These are phyloP conservation scores for Pulveroboletus sp. DNA, from an alignment of 768 basidiomycete species.

Conservation along the genomic window DNA sequence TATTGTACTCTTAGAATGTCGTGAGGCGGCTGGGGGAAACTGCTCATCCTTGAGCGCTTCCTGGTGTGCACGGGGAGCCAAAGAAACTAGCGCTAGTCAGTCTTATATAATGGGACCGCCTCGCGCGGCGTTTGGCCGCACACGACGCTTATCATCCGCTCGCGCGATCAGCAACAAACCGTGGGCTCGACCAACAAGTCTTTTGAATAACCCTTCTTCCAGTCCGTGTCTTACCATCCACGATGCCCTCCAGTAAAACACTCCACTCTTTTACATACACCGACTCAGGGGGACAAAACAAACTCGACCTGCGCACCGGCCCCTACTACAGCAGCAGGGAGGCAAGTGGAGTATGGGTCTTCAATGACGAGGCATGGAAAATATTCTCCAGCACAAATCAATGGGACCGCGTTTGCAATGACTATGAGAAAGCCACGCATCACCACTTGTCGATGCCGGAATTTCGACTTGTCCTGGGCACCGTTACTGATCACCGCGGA, in stretches of 20 bases:
- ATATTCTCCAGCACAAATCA: background rate
- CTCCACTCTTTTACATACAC: background rate
- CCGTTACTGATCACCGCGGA: background rate
- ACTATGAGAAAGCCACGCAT: background rate
- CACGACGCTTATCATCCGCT: too few species aligned
- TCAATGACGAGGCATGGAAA: background rate
- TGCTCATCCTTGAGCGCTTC: background rate
- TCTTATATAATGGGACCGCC: background rate
- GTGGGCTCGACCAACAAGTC: background rate
- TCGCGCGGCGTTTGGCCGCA: background rate
- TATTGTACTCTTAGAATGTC: too few species aligned
- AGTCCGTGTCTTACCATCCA: background rate
- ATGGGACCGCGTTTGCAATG: background rate
- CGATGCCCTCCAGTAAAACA: background rate
- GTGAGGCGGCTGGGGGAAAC: background rate
- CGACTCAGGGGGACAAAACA: accelerated
- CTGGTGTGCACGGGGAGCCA: background rate
- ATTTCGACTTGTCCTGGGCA: background rate
- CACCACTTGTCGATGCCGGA: background rate
- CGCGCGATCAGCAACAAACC: background rate
- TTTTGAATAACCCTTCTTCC: background rate
- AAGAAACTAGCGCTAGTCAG: background rate
- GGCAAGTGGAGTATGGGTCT: background rate
- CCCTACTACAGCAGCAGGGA: background rate
- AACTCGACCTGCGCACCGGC: background rate